phyloP scores from a whole-genome alignment of 805 yeast species.

The Clavispora carvajalis region DNA sequence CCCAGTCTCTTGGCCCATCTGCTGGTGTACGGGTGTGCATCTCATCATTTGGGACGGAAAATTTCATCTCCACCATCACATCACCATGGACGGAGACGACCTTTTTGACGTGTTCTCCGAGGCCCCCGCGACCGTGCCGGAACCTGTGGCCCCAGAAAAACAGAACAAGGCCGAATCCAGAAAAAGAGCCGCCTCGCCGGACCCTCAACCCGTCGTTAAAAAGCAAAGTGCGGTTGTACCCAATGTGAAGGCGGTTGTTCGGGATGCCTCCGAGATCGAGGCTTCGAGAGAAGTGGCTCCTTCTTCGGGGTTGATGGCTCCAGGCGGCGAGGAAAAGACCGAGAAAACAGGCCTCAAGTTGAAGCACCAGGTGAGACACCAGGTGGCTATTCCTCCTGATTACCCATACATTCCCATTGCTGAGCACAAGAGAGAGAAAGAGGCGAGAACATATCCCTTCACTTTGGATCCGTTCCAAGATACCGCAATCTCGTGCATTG shows the following conservation, averaged over 20 bases:
- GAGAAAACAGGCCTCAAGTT: constrained; percentile 45
- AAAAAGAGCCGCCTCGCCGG: constrained; percentile 3
- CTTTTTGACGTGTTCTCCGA: constrained; percentile 61
- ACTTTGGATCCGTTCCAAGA: constrained; percentile 96
- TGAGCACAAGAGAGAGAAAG: constrained; percentile 69
- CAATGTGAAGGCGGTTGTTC: constrained; percentile 65
- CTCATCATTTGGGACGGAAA: constrained; percentile 4
- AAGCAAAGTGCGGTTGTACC: constrained; percentile 15
- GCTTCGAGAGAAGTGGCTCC: constrained; percentile 86
- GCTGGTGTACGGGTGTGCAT: constrained; percentile 12
- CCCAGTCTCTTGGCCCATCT: no score
- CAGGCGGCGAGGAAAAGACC: constrained; percentile 22
- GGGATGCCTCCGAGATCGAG: constrained; percentile 83
- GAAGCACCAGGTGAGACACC: constrained; percentile 94
- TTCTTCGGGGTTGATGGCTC: constrained; percentile 60
- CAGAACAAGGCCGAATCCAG: constrained; percentile 21
- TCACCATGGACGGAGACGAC: constrained; percentile 43
- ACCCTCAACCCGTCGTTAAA: constrained; percentile 2
- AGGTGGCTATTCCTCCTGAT: constrained; percentile 92
- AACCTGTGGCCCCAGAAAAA: constrained; percentile 4
- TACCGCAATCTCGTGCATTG: constrained; percentile 93
- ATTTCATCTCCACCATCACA: neutral
- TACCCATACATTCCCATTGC: constrained; percentile 85
- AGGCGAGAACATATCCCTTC: constrained; percentile 91
- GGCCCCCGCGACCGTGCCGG: constrained; percentile 38